Conservation (phyloP, 2,329 filamentous ascomycete genomes). For the Colletotrichum limetticola region DNA sequence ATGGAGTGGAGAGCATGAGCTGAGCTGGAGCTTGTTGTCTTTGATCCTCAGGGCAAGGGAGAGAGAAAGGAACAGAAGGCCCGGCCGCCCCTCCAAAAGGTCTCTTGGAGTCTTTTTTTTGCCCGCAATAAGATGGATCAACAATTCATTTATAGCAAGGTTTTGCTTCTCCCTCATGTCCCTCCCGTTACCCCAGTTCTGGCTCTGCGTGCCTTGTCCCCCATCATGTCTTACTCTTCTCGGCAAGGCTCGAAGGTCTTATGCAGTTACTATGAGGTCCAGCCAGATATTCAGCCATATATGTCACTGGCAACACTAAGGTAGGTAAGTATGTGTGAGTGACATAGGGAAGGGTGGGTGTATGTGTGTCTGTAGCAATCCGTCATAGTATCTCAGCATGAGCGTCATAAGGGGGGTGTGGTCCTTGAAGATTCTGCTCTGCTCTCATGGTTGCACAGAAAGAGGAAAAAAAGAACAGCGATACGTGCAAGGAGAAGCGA, state of each 20-base stretch:
- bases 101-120: not conserved
- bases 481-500: not conserved
- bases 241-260: not conserved
- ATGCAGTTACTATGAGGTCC: not conserved
- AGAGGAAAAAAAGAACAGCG: not conserved
- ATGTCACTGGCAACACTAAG: not conserved
- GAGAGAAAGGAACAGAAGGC: not conserved
- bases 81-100: not conserved
- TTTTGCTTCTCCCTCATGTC: conserved; percentile 27
- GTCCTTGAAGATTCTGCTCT: not conserved
- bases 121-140: conserved; percentile 13
- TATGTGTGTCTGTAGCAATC: not conserved
- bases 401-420: conserved; percentile 7
- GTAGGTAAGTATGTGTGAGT: not conserved
- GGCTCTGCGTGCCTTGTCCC: conserved; percentile 23
- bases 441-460: not conserved
- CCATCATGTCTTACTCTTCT: conserved; percentile 22
- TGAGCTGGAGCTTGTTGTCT: conserved; percentile 16
- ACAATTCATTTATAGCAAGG: conserved; percentile 28
- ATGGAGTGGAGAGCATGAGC: not conserved
- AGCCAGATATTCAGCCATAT: not conserved
- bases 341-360: too few species aligned
- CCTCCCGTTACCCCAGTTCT: conserved; percentile 31
- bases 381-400: not conserved
- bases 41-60: conserved; percentile 19